phyloP scores from a whole-genome alignment of 148 eudicot genomes.

The Polygonum aviculare region DNA sequence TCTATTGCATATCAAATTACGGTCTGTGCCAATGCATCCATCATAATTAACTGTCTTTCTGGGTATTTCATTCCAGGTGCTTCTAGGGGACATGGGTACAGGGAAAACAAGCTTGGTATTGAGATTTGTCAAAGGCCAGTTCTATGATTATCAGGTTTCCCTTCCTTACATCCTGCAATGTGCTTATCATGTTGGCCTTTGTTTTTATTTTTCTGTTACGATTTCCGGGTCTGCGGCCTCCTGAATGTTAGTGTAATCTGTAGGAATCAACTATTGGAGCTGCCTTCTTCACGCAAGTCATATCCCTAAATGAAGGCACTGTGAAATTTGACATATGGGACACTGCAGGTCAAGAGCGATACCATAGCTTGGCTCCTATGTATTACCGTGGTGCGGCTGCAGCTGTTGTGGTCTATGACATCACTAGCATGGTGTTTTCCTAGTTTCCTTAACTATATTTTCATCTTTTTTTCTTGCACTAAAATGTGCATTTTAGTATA shows the following conservation, averaged over 20 bases:
- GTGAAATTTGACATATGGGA: slow-evolving; percentile 79
- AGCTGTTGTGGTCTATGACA: slow-evolving; percentile 68
- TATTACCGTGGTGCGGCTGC: slow-evolving; percentile 79
- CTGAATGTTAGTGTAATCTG: slow-evolving; percentile 7
- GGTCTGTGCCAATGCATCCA: neutral
- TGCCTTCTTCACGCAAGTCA: slow-evolving; percentile 68
- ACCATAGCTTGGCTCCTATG: slow-evolving; percentile 85
- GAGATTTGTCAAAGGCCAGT: slow-evolving; percentile 80
- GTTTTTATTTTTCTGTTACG: neutral
- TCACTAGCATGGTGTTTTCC: slow-evolving; percentile 36
- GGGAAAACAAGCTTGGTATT: slow-evolving; percentile 72
- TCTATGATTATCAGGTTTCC: slow-evolving; percentile 44
- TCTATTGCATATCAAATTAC: neutral
- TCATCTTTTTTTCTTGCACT: neutral
- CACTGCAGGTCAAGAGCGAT: slow-evolving; percentile 78
- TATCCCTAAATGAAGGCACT: slow-evolving; percentile 45
- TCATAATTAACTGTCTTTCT: neutral
- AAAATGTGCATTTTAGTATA: neutral
- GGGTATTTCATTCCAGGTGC: slow-evolving; percentile 31
- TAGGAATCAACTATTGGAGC: slow-evolving; percentile 80
- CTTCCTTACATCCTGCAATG: slow-evolving; percentile 1
- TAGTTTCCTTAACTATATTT: neutral
- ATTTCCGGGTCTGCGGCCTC: neutral
- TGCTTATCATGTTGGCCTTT: neutral
- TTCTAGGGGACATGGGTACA: slow-evolving; percentile 72